phyloP scores from a whole-genome alignment of 2,329 filamentous ascomycete species.

The Rhexocercosporidium sp. region DNA sequence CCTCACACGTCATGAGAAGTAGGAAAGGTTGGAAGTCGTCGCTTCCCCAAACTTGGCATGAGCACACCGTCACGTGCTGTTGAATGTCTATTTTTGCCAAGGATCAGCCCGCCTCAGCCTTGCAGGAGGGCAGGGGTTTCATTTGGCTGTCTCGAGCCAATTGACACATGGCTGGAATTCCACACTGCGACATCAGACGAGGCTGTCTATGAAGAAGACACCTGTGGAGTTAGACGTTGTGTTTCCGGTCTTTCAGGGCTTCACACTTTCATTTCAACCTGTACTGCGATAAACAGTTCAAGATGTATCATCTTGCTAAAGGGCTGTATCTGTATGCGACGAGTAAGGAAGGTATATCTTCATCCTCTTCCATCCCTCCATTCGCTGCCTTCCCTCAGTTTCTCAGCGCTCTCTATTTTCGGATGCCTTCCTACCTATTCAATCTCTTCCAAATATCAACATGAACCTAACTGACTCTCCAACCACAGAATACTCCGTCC shows the following conservation, averaged over 20 bases:
- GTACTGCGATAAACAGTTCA: neutral
- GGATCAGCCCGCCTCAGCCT: slow-evolving; percentile 16
- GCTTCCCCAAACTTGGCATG: neutral
- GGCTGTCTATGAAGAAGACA: slow-evolving; percentile 21
- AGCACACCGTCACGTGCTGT: neutral
- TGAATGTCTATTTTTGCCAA: neutral
- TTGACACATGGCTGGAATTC: too few species aligned
- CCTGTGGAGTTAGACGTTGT: neutral
- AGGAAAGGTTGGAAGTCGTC: neutral
- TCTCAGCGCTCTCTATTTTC: neutral
- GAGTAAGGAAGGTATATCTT: slow-evolving; percentile 83
- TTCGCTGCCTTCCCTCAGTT: neutral
- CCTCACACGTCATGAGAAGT: neutral
- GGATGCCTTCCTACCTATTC: neutral
- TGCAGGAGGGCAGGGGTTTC: slow-evolving; percentile 11
- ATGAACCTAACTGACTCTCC: slow-evolving; percentile 2
- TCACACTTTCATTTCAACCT: neutral
- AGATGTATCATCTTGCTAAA: slow-evolving; percentile 95
- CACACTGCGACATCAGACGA: neutral
- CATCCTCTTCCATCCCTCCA: neutral
- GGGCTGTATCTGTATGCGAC: slow-evolving; percentile 94
- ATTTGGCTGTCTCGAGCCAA: neutral
- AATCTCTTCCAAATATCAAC: slow-evolving; percentile 6
- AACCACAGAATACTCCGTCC: slow-evolving; percentile 85
- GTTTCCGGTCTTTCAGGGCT: slow-evolving; percentile 11